Evolutionary conservation across 306 rosid species (phyloP), one percentile per base, ranked within the genome.

Genomic region (Dryas drummondii): DNA sequence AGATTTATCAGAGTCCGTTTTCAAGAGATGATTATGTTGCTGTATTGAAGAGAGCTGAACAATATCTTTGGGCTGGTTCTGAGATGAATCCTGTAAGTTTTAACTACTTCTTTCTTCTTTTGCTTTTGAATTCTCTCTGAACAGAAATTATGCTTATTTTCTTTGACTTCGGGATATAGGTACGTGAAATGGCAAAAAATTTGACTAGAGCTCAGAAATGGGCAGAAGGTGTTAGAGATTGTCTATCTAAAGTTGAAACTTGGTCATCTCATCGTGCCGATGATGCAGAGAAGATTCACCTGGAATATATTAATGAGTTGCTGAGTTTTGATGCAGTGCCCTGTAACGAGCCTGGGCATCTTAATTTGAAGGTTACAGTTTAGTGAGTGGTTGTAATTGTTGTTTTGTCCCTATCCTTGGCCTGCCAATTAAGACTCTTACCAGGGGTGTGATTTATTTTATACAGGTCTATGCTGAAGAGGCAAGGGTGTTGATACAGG

Each of bases 51-150:
- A 87, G 88, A 80, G 93, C 98, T 80, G 97, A 94, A 76, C 98
- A 94, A 80, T 92, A 91, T 84, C 86, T 94, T 66, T 94, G 98
- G 98, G 98, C 96, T 81, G 97, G 98, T 80, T 84, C 91, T 16
- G 98, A 94, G 87, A 90, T 91, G 96, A 91, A 94, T 86, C 81
- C 86, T 72, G 98, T 94, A 79, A 87, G 97, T 87, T 75, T 79
- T 64, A 42, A 58, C 45, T 57, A 19, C 41, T 70, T 19, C 69
- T 73, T 40, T 42, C 56, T 17, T 68, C 8, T 76, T 66, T 76
- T 79, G 49, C 78, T 77, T 60, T 59, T 53, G 32, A 55, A 72
- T 48, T 54, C 72, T 63, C 57, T 69, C 68, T 76, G 70, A 70
- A 40, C 65, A 63, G 46, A 57, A 60, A 41, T 64, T 42, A 41